Percentiles rank a stretch among this genome's conserved stretches.
These are phyloP conservation scores for Pyrenophora seminiperda DNA, from an alignment of 2,329 filamentous ascomycete genomes.

Conservation along the genomic window DNA sequence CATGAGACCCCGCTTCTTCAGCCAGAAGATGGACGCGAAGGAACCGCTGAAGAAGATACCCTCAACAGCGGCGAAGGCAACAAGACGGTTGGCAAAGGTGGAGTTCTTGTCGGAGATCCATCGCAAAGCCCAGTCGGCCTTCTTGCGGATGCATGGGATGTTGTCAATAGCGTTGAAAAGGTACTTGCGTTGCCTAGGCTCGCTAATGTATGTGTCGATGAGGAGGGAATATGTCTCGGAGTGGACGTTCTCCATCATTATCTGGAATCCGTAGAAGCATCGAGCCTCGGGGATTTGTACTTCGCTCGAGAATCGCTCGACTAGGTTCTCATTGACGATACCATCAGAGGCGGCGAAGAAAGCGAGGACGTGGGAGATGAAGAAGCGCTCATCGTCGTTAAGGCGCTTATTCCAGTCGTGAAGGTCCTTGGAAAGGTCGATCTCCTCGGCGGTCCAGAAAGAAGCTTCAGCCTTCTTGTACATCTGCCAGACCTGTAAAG, in stretches of 20 bases:
- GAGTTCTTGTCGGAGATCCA: conserved; percentile 96
- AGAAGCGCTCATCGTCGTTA: conserved; percentile 96
- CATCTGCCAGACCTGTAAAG: conserved; percentile 94
- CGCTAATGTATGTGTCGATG: conserved; percentile 99
- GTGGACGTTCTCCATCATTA: conserved; percentile 99
- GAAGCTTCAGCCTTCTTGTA: conserved; percentile 99
- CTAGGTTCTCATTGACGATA: conserved; percentile 99
- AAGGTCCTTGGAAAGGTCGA: conserved; percentile 97
- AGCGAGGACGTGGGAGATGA: conserved; percentile 96
- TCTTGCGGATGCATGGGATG: conserved; percentile 97
- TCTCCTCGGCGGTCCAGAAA: conserved; percentile 99
- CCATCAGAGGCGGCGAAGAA: conserved; percentile 99
- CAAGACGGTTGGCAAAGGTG: conserved; percentile 91
- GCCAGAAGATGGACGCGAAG: conserved; percentile 99
- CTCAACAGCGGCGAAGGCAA: conserved; percentile 97
- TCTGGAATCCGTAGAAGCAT: conserved; percentile 99
- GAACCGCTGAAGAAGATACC: conserved; percentile 99
- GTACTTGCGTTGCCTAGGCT: conserved; percentile 89
- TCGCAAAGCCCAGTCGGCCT: conserved; percentile 94
- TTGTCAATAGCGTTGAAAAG: conserved; percentile 99
- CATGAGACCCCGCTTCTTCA: conserved; percentile 99
- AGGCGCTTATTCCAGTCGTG: conserved; percentile 99
- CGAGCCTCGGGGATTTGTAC: conserved; percentile 97
- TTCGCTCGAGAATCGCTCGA: conserved; percentile 96
- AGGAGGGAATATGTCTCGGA: conserved; percentile 99